Conservation (phyloP, 345 rosid species). For the Citrus sp. region DNA sequence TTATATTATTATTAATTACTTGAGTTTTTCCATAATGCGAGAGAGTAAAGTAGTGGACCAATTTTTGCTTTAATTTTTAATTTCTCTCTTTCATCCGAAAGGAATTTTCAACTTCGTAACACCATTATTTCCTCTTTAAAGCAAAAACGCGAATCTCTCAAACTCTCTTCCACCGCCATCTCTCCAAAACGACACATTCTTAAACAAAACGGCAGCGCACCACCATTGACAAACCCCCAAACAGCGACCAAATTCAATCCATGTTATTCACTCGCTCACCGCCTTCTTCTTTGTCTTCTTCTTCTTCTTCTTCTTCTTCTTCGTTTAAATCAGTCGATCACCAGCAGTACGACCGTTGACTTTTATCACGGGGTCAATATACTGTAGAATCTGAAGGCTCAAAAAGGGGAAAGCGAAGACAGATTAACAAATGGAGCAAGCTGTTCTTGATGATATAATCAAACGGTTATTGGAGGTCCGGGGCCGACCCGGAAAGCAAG, state of each 20-base stretch:
- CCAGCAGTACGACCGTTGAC: neutral
- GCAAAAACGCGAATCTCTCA: neutral
- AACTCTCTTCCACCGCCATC: neutral
- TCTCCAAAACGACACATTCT: neutral
- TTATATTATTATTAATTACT: no score
- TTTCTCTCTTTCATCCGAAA: neutral
- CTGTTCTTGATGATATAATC: slow-evolving; percentile 62
- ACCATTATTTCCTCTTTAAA: neutral
- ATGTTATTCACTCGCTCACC: neutral
- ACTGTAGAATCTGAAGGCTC: neutral
- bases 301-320: neutral
- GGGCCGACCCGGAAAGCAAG: slow-evolving; percentile 67
- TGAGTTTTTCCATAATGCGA: no score
- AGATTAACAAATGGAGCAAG: slow-evolving; percentile 40
- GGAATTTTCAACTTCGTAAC: neutral
- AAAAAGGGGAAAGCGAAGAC: neutral
- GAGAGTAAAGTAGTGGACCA: no score
- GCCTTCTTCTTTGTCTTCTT: neutral
- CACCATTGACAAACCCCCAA: neutral
- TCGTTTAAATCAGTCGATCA: neutral
- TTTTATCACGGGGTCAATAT: neutral
- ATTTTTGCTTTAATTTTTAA: no score
- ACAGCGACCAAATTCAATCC: neutral
- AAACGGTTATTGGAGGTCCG: slow-evolving; percentile 56
- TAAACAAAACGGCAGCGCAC: neutral